Evolutionary conservation across 768 basidiomycete genomes (phyloP), one percentile per base, ranked within the genome.

Genomic region (Phylloporus arenicola): DNA sequence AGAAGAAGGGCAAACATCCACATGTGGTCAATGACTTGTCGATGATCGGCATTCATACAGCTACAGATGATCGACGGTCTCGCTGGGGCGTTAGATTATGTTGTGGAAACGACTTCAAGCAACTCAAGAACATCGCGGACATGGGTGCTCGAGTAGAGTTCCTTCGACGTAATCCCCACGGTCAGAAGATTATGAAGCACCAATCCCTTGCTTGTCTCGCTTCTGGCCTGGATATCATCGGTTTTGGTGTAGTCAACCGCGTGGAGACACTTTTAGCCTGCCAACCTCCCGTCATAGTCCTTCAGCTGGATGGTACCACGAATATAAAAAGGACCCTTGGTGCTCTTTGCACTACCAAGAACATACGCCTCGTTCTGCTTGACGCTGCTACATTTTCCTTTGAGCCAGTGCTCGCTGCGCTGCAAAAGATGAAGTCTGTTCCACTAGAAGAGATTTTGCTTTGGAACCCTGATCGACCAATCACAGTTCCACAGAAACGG

Each of bases 361-460:
- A 64, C 11, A 48, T 79, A 41, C 70, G 66, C 22, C 72, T 86
- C 37, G 55, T 85, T 17, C 79, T 80, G 47, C 75, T 84, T 19
- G 74, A 84, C 53, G 76, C 79, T 0, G 78, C 82, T 0, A 59
- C 80, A 1, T 86, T 86, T 55, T 65, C 83, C 0, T 86, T 77
- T 45, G 75, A 83, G 56, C 83, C 83, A 0, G 71, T 86, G 29
- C 71, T 87, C 16, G 71, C 68, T 19, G 76, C 75, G 0, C 65
- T 87, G 13, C 74, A 85, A 62, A 59, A 69, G 24, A 74, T 70
- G 47, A 61, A 31, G 3, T 40, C 42, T 1, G 49, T 84, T n/a
- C 75, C 82, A 0, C 68, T 86, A 0, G 53, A 64, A 12, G 82
- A 84, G 45, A 59, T 86, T 4, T 50, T 86, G 2, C 68, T 76